These are phyloP conservation scores for Monosporascus sp. DNA, from an alignment of 2,329 filamentous ascomycete genomes.

Conservation along the genomic window DNA sequence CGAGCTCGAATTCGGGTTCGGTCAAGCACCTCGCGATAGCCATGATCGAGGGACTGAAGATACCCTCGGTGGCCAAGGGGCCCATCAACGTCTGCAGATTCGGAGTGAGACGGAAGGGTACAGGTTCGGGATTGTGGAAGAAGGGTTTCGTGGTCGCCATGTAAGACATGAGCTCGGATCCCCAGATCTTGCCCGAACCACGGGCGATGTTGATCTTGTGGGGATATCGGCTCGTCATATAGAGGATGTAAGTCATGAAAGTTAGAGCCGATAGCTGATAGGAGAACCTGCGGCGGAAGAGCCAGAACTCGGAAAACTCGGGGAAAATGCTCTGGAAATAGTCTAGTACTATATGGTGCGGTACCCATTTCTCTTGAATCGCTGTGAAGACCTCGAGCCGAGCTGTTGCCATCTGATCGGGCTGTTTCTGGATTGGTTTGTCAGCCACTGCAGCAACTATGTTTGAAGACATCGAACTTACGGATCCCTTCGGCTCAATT, in stretches of 20 bases:
- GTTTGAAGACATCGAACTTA: constrained; percentile 32
- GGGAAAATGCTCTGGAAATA: constrained; percentile 88
- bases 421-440: constrained; percentile 46
- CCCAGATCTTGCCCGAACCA: constrained; percentile 89
- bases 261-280: constrained; percentile 93
- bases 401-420: constrained; percentile 65
- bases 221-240: constrained; percentile 93
- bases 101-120: constrained; percentile 94
- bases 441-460: constrained; percentile 9
- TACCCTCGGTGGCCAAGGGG: constrained; percentile 89
- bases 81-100: constrained; percentile 97
- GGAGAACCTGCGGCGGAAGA: constrained; percentile 94
- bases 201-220: constrained; percentile 92
- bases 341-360: constrained; percentile 72
- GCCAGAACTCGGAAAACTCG: constrained; percentile 90
- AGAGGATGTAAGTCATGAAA: constrained; percentile 98
- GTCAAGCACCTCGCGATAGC: constrained; percentile 91
- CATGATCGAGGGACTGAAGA: constrained; percentile 94
- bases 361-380: constrained; percentile 91
- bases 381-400: constrained; percentile 89
- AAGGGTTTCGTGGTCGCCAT: constrained; percentile 80
- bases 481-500: constrained; percentile 58
- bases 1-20: constrained; percentile 83
- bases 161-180: constrained; percentile 84
- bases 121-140: constrained; percentile 92